phyloP scores from a whole-genome alignment of 805 yeast genomes.

The Tanozyma kutaoensis region DNA sequence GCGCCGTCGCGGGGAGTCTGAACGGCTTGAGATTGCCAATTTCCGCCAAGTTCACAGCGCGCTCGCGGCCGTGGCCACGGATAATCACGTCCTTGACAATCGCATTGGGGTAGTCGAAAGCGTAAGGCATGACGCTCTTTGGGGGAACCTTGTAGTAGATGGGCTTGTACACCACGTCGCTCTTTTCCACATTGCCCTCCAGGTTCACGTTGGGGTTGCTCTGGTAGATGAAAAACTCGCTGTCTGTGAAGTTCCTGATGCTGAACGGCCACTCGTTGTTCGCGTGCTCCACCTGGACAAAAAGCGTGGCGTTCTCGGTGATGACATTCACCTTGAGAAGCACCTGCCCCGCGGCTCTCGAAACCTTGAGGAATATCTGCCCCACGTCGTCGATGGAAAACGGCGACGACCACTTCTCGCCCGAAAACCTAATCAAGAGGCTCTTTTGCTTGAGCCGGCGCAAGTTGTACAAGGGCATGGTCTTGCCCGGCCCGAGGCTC shows the following conservation, averaged over 20 bases:
- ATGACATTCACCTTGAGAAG: conserved; percentile 61
- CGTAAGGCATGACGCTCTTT: conserved; percentile 91
- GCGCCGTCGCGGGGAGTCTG: conserved; percentile 42
- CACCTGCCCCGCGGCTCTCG: conserved; percentile 53
- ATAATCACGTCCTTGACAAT: conserved; percentile 66
- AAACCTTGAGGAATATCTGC: conserved; percentile 57
- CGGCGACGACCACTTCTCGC: conserved; percentile 74
- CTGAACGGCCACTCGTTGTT: conserved; percentile 85
- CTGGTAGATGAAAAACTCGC: conserved; percentile 81
- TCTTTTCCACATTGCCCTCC: conserved; percentile 40
- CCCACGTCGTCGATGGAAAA: conserved; percentile 80
- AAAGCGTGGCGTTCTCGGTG: conserved; percentile 73
- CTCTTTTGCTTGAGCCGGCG: conserved; percentile 46
- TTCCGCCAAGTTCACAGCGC: conserved; percentile 79
- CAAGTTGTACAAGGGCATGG: conserved; percentile 52
- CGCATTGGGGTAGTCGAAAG: conserved; percentile 96
- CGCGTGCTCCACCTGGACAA: conserved; percentile 62
- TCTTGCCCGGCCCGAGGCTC: conserved; percentile 30
- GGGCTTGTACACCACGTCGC: conserved; percentile 55
- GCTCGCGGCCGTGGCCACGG: conserved; percentile 57
- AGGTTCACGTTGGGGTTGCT: conserved; percentile 61
- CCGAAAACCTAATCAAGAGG: conserved; percentile 41
- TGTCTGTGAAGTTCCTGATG: conserved; percentile 76
- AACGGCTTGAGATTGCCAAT: conserved; percentile 87
- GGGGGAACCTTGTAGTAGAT: conserved; percentile 74